phyloP scores from a whole-genome alignment of 495 filamentous ascomycete genomes.

The Apiosordaria backusii region DNA sequence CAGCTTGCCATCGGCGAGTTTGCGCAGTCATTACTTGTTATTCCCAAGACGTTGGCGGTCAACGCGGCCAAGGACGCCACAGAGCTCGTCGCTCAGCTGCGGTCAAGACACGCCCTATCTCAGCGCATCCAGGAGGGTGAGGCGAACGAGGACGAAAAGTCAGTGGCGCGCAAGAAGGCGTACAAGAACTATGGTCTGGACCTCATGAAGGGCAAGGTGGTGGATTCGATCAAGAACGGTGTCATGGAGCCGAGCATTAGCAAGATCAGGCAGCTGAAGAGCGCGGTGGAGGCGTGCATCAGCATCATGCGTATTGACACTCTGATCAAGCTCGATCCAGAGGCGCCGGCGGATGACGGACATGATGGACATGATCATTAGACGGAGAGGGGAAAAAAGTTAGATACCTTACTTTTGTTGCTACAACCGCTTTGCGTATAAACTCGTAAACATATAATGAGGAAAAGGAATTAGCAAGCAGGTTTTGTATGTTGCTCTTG shows the following conservation, averaged over 20 bases:
- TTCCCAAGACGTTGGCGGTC: constrained; percentile 94
- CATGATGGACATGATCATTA: constrained; percentile 67
- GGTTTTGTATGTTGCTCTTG: not conserved
- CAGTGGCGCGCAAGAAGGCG: constrained; percentile 84
- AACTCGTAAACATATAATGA: not conserved
- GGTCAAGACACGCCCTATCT: constrained; percentile 88
- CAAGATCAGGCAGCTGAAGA: constrained; percentile 98
- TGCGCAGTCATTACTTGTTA: constrained; percentile 85
- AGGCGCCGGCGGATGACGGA: constrained; percentile 66
- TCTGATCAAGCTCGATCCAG: constrained; percentile 95
- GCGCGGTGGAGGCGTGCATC: constrained; percentile 97
- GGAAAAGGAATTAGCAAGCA: not conserved
- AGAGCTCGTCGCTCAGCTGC: constrained; percentile 91
- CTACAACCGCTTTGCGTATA: not conserved
- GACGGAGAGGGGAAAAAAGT: constrained; percentile 7
- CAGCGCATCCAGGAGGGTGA: constrained; percentile 83
- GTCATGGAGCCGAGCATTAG: constrained; percentile 97
- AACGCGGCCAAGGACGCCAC: constrained; percentile 96
- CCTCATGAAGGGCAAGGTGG: constrained; percentile 81
- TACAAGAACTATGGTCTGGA: constrained; percentile 99
- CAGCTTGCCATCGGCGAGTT: constrained; percentile 98
- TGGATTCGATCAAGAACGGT: constrained; percentile 90
- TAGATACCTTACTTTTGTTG: not conserved
- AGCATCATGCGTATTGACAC: constrained; percentile 99
- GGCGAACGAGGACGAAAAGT: constrained; percentile 80